Evolutionary conservation across 2,329 filamentous ascomycete species (phyloP).

Genomic region (Trichoderma afroharzianum): DNA sequence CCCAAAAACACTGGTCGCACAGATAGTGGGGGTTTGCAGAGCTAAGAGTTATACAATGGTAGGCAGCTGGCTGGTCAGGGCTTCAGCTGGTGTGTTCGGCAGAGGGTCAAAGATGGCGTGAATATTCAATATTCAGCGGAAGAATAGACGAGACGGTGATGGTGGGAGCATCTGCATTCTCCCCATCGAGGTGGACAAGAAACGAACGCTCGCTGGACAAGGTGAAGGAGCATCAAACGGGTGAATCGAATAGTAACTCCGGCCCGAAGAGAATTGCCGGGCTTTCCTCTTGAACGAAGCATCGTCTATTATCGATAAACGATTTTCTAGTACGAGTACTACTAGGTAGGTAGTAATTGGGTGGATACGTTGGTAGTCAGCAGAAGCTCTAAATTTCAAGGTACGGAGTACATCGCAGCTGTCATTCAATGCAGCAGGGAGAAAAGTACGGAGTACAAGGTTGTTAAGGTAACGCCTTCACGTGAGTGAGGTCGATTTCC

Average conservation of each 20-base stretch:
- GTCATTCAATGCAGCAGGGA: not conserved
- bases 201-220: not conserved
- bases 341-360: not conserved
- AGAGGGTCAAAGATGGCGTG: not conserved
- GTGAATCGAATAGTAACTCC: slow-evolving; percentile 12
- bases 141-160: not conserved
- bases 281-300: not conserved
- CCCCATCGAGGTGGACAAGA: not conserved
- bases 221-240: not conserved
- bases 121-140: not conserved
- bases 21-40: slow-evolving; percentile 16
- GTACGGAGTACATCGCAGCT: not conserved
- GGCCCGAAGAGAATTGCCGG: slow-evolving; percentile 7
- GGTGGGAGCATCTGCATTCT: not conserved
- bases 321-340: not conserved
- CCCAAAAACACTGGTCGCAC: slow-evolving; percentile 3
- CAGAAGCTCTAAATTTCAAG: not conserved
- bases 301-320: slow-evolving; percentile 13
- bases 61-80: not conserved
- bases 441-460: not conserved
- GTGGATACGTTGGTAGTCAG: not conserved
- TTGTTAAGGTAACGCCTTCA: not conserved
- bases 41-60: not conserved
- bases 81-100: not conserved
- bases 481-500: not conserved